Base-by-base conservation (phyloP, 176 grass and related monocot genomes). In the Oryza rufipogon region DNA sequence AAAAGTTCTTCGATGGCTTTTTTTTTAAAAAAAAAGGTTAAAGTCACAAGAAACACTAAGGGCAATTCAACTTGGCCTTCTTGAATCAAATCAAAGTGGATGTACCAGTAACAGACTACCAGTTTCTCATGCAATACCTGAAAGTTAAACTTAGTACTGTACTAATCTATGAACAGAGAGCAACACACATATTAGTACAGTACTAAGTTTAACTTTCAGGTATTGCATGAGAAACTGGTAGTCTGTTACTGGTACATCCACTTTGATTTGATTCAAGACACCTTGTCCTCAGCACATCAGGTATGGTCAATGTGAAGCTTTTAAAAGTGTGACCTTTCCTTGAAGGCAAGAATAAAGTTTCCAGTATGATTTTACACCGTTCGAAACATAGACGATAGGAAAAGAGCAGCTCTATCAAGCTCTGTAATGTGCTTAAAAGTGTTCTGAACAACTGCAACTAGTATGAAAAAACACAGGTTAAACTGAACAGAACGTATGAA, bases 401-500 rank as follows among this genome's bases (percentile, higher is more conserved):
- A 38, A 47, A 14, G 20, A 76, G 44, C 28, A 26, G 58, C 52
- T 42, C 12, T 34, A 73, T 66, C 47, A 79, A 36, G 3, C 28
- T 66, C 47, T 68, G 30, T 3, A 26, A 36, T n/a, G 46, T 42
- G 9, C 30, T 52, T 74, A 11, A 75, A 47, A 64, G 25, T 67
- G 33, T 78, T 83, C 73, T 68, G 7, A 56, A 45, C 69, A 44
- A 45, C n/a, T 73, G 66, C 20, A 71, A 19, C 19, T 17, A 73
- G 47, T 66, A 81, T 12, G 71, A 61, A 33, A 49, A 42, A 74
- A 68, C 5, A 70, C 49, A 52, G 33, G 60, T 19, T 75, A 20
- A 85, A 78, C 48, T 82, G 9, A 22, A 88, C 39, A 81, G 6
- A 87, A 64, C 19, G n/a, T 73, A 81, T 19, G 58, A 76, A 73